Percentiles rank a stretch among this genome's conserved stretches.
Conservation (phyloP, 805 yeast species). For the Myxozyma vanderwaltii region DNA sequence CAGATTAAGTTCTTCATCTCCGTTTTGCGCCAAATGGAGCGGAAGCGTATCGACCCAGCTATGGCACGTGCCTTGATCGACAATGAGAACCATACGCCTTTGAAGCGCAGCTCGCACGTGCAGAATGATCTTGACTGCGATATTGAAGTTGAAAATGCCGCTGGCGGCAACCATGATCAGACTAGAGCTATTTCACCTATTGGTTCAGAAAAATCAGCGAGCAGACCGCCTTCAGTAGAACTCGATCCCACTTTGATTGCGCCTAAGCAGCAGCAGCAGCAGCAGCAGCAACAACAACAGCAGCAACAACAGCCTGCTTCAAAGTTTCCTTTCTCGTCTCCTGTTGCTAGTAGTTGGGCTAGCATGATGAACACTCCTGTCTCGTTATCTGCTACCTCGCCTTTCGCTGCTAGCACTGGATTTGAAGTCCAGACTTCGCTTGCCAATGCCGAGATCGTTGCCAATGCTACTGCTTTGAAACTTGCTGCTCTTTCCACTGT, state of each 20-base stretch:
- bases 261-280: conserved; percentile 6
- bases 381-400: conserved; percentile 8
- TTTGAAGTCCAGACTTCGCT: not conserved
- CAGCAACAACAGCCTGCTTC: not conserved
- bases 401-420: conserved; percentile 5
- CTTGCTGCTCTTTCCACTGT: conserved; percentile 69
- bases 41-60: conserved; percentile 16
- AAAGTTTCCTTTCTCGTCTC: conserved; percentile 15
- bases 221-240: conserved; percentile 19
- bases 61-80: conserved; percentile 3
- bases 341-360: conserved; percentile 38
- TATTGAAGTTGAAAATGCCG: not conserved
- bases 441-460: conserved; percentile 39
- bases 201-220: conserved; percentile 29
- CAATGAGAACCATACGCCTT: not conserved
- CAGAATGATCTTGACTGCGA: not conserved
- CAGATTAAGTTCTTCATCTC: conserved; percentile 43
- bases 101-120: not conserved
- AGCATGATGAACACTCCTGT: conserved; percentile 40
- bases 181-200: conserved; percentile 30
- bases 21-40: conserved; percentile 41
- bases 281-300: conserved; percentile 5
- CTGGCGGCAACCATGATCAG: not conserved
- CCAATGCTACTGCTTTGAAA: conserved; percentile 51
- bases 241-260: conserved; percentile 1